These are phyloP conservation scores for Alternaria metachromatica DNA, from an alignment of 2,329 filamentous ascomycete species.

Conservation along the genomic window DNA sequence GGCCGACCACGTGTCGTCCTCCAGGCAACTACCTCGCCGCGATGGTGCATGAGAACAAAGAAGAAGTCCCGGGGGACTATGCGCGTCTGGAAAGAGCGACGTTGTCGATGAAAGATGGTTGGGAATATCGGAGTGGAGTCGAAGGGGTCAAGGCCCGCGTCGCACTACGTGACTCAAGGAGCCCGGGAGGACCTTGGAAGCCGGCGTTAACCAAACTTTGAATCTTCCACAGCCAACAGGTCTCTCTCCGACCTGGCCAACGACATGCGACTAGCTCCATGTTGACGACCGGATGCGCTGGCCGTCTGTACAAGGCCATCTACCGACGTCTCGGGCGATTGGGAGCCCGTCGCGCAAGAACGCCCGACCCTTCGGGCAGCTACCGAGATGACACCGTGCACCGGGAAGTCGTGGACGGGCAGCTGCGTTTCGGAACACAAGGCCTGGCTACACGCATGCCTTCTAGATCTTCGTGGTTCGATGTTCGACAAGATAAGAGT, in stretches of 20 bases:
- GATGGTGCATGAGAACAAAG: not conserved
- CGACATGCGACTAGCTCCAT: not conserved
- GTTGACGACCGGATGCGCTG: not conserved
- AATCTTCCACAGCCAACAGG: not conserved
- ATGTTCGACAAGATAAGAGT: too few species aligned
- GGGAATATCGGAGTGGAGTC: not conserved
- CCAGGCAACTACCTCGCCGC: not conserved
- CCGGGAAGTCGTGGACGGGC: not conserved
- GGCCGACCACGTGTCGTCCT: not conserved
- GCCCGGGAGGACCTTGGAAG: not conserved
- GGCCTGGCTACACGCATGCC: not conserved
- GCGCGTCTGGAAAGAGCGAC: not conserved
- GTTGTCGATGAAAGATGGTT: not conserved
- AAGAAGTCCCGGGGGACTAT: too few species aligned
- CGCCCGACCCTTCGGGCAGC: not conserved
- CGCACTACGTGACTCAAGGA: not conserved
- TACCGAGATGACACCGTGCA: not conserved
- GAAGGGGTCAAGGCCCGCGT: not conserved
- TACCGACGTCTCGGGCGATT: not conserved
- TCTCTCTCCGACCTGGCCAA: not conserved
- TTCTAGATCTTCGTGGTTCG: not conserved
- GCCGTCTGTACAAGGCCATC: not conserved
- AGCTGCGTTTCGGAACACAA: not conserved
- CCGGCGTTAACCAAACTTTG: not conserved
- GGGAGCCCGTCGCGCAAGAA: not conserved